phyloP scores from a whole-genome alignment of 768 basidiomycete genomes.

The Tylopilus sp. region DNA sequence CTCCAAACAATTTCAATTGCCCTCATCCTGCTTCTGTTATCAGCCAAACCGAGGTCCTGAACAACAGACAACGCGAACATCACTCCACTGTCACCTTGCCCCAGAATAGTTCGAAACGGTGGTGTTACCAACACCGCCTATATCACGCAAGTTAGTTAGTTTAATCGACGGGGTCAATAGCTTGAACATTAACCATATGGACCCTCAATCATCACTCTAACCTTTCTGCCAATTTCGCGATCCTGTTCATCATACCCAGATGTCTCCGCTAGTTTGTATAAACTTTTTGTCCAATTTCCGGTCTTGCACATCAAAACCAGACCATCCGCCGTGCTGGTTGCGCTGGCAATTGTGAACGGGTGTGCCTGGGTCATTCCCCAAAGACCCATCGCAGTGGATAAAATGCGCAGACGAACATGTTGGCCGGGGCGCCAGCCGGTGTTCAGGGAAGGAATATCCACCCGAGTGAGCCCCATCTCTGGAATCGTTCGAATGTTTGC shows the following conservation, averaged over 20 bases:
- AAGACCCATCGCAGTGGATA: constrained; percentile 53
- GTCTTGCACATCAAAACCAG: constrained; percentile 63
- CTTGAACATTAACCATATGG: constrained; percentile 40
- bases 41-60: constrained; percentile 56
- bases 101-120: constrained; percentile 63
- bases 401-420: constrained; percentile 70
- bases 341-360: constrained; percentile 80
- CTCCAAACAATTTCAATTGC: constrained; percentile 69
- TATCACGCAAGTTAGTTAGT: neutral
- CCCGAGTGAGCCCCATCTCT: constrained; percentile 56
- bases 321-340: constrained; percentile 53
- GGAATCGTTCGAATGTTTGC: constrained; percentile 62
- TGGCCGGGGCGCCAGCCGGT: constrained; percentile 83
- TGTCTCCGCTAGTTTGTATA: constrained; percentile 49
- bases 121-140: constrained; percentile 57
- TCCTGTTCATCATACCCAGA: constrained; percentile 25
- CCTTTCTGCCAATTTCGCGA: constrained; percentile 16
- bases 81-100: constrained; percentile 74
- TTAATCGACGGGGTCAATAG: neutral
- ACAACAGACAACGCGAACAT: constrained; percentile 62
- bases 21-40: constrained; percentile 49
- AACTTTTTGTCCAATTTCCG: constrained; percentile 59
- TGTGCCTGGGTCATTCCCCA: constrained; percentile 61
- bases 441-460: constrained; percentile 59
- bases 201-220: constrained; percentile 49